phyloP scores from a whole-genome alignment of 2,329 filamentous ascomycete species.

The Ceratocystis albifundus region DNA sequence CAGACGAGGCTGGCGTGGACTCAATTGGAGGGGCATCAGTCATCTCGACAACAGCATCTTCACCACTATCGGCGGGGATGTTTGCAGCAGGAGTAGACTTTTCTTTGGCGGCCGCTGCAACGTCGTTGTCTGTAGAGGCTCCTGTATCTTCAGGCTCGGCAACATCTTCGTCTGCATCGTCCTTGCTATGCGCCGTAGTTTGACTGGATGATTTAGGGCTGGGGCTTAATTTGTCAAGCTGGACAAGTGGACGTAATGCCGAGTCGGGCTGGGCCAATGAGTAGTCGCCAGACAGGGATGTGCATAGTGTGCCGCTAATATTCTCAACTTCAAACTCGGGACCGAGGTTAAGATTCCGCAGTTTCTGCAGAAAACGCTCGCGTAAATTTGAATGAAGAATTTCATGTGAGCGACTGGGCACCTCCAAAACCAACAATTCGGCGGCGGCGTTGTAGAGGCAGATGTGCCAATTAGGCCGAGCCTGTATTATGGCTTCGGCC shows the following conservation, averaged over 20 bases:
- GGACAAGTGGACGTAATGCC: slow-evolving; percentile 13
- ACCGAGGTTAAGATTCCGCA: neutral
- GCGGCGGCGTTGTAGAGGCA: slow-evolving; percentile 18
- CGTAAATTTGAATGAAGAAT: slow-evolving; percentile 12
- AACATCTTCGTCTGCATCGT: neutral
- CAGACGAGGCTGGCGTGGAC: neutral
- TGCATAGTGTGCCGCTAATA: slow-evolving; percentile 4
- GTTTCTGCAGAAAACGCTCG: slow-evolving; percentile 8
- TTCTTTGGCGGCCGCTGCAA: neutral
- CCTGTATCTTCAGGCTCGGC: slow-evolving; percentile 11
- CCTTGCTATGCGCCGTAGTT: neutral
- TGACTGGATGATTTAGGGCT: neutral
- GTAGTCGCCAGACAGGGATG: slow-evolving; percentile 10
- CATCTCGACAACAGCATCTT: neutral
- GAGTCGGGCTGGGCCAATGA: slow-evolving; percentile 14
- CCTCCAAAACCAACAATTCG: slow-evolving; percentile 17
- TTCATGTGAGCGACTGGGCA: slow-evolving; percentile 13
- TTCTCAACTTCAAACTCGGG: slow-evolving; percentile 12
- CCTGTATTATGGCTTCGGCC: neutral
- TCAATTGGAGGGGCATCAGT: neutral
- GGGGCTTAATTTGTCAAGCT: slow-evolving; percentile 1
- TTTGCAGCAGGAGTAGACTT: neutral
- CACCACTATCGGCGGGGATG: neutral
- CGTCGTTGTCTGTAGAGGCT: neutral
- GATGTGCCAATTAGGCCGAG: slow-evolving; percentile 16